Evolutionary conservation across 225 moss, liverwort and hornwort species (phyloP).

Genomic region (Marchantia paleacea): DNA sequence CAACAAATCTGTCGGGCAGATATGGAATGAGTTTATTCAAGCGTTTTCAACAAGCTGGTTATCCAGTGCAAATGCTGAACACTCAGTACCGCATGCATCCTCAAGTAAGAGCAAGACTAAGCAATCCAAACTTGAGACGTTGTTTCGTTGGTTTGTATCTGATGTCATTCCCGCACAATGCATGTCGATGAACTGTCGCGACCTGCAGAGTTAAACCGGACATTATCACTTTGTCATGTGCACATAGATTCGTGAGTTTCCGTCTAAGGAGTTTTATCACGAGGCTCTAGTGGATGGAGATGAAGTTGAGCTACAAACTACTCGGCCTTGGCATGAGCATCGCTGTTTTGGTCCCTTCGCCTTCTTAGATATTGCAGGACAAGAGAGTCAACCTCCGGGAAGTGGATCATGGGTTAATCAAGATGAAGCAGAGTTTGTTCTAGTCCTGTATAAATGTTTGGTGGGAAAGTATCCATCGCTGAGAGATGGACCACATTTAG

Average conservation of each 20-base stretch:
- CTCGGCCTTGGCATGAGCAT: conserved; percentile 95
- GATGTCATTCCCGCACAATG: not conserved
- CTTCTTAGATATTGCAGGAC: conserved; percentile 79
- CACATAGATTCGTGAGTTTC: conserved; percentile 84
- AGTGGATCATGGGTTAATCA: conserved; percentile 97
- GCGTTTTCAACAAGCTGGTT: conserved; percentile 90
- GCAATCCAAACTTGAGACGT: not conserved
- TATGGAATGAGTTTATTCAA: conserved; percentile 95
- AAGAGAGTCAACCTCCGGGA: conserved; percentile 85
- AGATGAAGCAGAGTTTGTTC: conserved; percentile 90
- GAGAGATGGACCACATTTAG: conserved; percentile 67
- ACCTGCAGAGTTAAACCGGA: not conserved
- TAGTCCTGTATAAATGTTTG: conserved; percentile 81
- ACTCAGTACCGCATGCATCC: conserved; percentile 99
- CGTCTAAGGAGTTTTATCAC: conserved; percentile 87
- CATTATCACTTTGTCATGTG: not conserved
- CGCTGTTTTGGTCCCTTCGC: conserved; percentile 90
- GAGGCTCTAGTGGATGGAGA: conserved; percentile 72
- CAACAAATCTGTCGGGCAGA: conserved; percentile 32
- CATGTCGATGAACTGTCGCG: not conserved
- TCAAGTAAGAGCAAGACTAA: conserved; percentile 42
- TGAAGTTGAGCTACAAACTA: conserved; percentile 65
- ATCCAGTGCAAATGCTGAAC: conserved; percentile 95
- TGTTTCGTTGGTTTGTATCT: not conserved
- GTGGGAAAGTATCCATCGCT: conserved; percentile 70